Evolutionary conservation across 331 rosid genomes (phyloP).

Genomic region (Ulmus americana): DNA sequence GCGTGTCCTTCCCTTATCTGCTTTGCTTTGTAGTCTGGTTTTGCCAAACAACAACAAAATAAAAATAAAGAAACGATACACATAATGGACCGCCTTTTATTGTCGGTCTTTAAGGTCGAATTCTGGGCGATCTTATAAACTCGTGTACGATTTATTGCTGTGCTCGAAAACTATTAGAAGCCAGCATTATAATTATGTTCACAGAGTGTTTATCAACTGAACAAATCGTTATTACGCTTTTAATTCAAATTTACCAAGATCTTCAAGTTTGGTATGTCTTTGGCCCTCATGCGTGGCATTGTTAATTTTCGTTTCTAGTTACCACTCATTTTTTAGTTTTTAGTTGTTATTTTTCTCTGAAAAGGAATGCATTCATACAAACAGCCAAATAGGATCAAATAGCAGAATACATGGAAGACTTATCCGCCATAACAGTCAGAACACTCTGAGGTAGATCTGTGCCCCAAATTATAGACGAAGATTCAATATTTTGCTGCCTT

Average conservation of each 20-base stretch:
- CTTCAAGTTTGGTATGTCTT: too few relatives aligned
- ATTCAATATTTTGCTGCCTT: too few relatives aligned
- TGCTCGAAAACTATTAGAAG: slow-evolving; percentile 16
- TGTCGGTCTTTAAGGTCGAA: slow-evolving; percentile 20
- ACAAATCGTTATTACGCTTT: slow-evolving; percentile 26
- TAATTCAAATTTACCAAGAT: background rate
- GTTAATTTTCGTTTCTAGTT: background rate
- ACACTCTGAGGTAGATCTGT: too few relatives aligned
- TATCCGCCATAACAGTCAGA: too few relatives aligned
- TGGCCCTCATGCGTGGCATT: background rate
- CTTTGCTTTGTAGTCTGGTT: slow-evolving; percentile 10
- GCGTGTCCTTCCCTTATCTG: background rate
- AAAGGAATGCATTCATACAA: too few relatives aligned
- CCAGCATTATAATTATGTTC: slow-evolving; percentile 11
- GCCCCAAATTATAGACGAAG: too few relatives aligned
- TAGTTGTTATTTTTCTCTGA: background rate
- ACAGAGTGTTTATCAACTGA: slow-evolving; percentile 18
- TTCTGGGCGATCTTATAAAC: slow-evolving; percentile 16
- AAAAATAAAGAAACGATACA: slow-evolving; percentile 19
- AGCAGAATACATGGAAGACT: too few relatives aligned
- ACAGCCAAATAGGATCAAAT: too few relatives aligned
- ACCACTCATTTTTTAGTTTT: background rate
- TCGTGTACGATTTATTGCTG: slow-evolving; percentile 18
- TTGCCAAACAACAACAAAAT: slow-evolving; percentile 10
- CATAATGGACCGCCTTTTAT: slow-evolving; percentile 30